Conservation (phyloP, 768 basidiomycete genomes). For the Serpula lacrymans region DNA sequence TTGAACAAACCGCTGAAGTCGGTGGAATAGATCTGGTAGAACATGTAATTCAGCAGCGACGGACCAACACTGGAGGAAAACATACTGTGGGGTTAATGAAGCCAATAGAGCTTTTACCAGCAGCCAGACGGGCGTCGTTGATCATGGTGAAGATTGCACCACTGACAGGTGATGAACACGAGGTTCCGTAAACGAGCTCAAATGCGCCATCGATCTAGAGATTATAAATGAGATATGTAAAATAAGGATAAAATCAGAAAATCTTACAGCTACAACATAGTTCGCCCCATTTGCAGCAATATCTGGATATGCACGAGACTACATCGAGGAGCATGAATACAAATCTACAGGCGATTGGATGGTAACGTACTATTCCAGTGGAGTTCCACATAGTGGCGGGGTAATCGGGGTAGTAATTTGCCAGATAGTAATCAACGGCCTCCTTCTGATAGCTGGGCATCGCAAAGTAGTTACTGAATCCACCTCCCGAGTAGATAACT, state of each 20-base stretch:
- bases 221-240: neutral
- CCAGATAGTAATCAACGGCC: slow-evolving; percentile 26
- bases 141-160: slow-evolving; percentile 18
- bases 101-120: slow-evolving; percentile 24
- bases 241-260: neutral
- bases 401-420: slow-evolving; percentile 31
- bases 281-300: slow-evolving; percentile 33
- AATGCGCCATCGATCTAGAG: slow-evolving; percentile 35
- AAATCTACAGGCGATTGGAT: neutral
- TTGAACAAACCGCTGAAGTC: slow-evolving; percentile 14
- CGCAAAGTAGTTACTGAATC: slow-evolving; percentile 39
- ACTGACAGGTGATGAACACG: slow-evolving; percentile 20
- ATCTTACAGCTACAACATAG: slow-evolving; percentile 18
- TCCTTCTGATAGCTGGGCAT: slow-evolving; percentile 32
- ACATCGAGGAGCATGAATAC: slow-evolving; percentile 3
- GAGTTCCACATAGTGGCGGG: slow-evolving; percentile 30
- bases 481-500: slow-evolving; percentile 37
- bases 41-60: no score
- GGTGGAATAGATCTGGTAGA: slow-evolving; percentile 15
- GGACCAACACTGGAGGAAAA: neutral
- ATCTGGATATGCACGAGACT: slow-evolving; percentile 31
- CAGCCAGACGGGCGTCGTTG: slow-evolving; percentile 25
- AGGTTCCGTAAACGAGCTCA: slow-evolving; percentile 33
- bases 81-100: slow-evolving; percentile 26
- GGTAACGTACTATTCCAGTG: slow-evolving; percentile 20